These are phyloP conservation scores for Phytopythium oedochilum DNA, from an alignment of 352 stramenopile species.

Conservation along the genomic window DNA sequence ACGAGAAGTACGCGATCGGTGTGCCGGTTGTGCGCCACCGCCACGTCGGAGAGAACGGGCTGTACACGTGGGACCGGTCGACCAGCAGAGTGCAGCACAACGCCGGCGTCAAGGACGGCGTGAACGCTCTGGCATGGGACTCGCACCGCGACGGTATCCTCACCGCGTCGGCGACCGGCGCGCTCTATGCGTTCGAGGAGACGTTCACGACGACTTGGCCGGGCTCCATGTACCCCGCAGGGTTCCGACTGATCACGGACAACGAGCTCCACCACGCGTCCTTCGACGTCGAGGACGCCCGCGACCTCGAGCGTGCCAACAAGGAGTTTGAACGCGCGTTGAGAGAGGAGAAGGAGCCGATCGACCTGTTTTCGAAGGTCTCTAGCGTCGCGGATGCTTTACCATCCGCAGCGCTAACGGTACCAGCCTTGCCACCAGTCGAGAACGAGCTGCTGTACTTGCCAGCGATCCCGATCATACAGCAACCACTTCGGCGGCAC, in stretches of 20 bases:
- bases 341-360: background rate
- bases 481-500: slow-evolving; percentile 47
- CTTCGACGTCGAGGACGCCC: slow-evolving; percentile 28
- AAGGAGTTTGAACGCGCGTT: slow-evolving; percentile 19
- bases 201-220: slow-evolving; percentile 72
- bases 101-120: slow-evolving; percentile 65
- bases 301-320: slow-evolving; percentile 12
- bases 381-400: no score
- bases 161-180: slow-evolving; percentile 57
- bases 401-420: no score
- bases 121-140: slow-evolving; percentile 61
- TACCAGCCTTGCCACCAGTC: slow-evolving; percentile 17
- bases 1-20: slow-evolving; percentile 63
- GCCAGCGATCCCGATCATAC: slow-evolving; percentile 52
- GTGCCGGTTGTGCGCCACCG: slow-evolving; percentile 76
- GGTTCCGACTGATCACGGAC: slow-evolving; percentile 75
- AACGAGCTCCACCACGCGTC: slow-evolving; percentile 64
- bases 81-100: slow-evolving; percentile 64
- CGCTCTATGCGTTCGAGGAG: slow-evolving; percentile 69
- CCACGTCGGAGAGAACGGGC: slow-evolving; percentile 71
- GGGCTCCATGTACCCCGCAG: slow-evolving; percentile 79
- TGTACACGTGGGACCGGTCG: slow-evolving; percentile 73
- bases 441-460: slow-evolving; percentile 31
- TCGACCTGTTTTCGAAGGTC: slow-evolving; percentile 60
- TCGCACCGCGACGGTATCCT: slow-evolving; percentile 43